A percentile compares a stretch with the other conserved stretches of the same genome.
Conservation (phyloP, 305 asterid species). For the Fraxinus latifolia region DNA sequence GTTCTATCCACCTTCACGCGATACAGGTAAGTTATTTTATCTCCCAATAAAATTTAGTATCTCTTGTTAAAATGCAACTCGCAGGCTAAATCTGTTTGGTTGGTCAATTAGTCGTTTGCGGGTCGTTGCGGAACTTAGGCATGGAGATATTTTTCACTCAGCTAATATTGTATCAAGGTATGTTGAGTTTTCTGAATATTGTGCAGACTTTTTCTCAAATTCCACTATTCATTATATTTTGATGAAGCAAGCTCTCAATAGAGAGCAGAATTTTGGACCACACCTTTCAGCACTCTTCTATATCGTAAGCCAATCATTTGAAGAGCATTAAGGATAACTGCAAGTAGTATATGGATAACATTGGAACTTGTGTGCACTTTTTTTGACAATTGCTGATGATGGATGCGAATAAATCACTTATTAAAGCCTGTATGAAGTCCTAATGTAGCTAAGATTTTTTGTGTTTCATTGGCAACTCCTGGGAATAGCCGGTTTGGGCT, state of each 20-base stretch:
- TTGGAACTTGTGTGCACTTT: not conserved
- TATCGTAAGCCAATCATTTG: not conserved
- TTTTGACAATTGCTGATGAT: not conserved
- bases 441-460: not conserved
- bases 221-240: not conserved
- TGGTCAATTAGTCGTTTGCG: conserved; percentile 59
- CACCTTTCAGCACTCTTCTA: not conserved
- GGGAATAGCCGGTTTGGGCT: not conserved
- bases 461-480: not conserved
- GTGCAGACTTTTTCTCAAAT: not conserved
- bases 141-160: conserved; percentile 82
- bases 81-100: conserved; percentile 20
- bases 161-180: conserved; percentile 91
- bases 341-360: not conserved
- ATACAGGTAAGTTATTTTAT: conserved; percentile 54
- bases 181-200: conserved; percentile 27
- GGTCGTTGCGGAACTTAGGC: conserved; percentile 85
- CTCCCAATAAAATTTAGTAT: conserved; percentile 9
- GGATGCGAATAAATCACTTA: not conserved
- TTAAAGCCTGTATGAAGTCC: not conserved
- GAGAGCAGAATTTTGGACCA: not conserved
- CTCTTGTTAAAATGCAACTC: conserved; percentile 14
- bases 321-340: not conserved
- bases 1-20: conserved; percentile 75
- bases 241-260: conserved; percentile 12